phyloP scores from a whole-genome alignment of 2,329 filamentous ascomycete species.

The Laburnicola sp. region DNA sequence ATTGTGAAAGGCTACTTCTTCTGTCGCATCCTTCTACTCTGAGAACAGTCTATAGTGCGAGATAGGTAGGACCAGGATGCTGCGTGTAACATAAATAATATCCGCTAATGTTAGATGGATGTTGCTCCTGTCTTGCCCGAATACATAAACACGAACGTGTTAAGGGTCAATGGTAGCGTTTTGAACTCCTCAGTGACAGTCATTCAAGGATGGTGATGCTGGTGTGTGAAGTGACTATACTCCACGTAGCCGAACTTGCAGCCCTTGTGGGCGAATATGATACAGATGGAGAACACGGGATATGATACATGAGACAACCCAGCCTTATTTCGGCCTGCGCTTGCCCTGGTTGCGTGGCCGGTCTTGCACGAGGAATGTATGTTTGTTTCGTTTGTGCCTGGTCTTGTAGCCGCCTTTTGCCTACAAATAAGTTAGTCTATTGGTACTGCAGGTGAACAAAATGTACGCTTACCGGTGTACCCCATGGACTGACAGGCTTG shows the following conservation, averaged over 20 bases:
- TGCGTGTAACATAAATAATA: no score
- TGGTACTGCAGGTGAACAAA: conserved; percentile 38
- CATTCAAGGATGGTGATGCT: no score
- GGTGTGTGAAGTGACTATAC: not conserved
- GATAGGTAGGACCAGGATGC: no score
- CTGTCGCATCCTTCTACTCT: no score
- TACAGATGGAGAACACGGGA: conserved; percentile 26
- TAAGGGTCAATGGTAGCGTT: no score
- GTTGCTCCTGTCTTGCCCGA: no score
- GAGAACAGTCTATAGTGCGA: no score
- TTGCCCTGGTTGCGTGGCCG: conserved; percentile 89
- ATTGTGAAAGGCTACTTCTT: no score
- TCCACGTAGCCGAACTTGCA: conserved; percentile 4
- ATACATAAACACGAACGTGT: no score
- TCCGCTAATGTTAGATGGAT: no score
- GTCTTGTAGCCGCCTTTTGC: conserved; percentile 92
- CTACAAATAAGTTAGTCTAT: conserved; percentile 30
- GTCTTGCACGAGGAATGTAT: conserved; percentile 86
- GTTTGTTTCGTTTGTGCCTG: conserved; percentile 81
- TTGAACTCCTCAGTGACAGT: no score
- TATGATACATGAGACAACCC: conserved; percentile 17
- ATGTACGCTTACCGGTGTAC: conserved; percentile 74
- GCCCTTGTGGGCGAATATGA: conserved; percentile 17
- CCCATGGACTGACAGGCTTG: conserved; percentile 94
- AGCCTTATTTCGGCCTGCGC: conserved; percentile 55